Evolutionary conservation across 108 stramenopile species (phyloP), one percentile per base, ranked within the genome.

Genomic region (Chaetoceros tenuissimus): DNA sequence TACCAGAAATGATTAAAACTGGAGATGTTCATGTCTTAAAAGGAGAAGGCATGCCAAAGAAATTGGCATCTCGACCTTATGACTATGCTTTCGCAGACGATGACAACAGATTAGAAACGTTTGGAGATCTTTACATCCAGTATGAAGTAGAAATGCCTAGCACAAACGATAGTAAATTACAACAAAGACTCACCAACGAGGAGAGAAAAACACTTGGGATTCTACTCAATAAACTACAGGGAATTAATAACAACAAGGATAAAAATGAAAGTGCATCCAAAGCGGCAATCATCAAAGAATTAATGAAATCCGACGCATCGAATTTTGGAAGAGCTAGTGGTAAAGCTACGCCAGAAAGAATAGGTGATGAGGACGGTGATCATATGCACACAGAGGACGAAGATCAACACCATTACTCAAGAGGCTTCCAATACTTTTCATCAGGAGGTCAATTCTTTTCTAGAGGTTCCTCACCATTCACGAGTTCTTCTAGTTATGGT

Each of bases 11-110:
- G 28, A 81, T 89, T 26, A 73, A 72, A 61, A 71, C 73, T 13
- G 87, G 87, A 24, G 87, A 92, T 69, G 85, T 87, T 17, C 84
- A 87, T 51, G 86, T 87, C 16, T 57, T 92, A n/a, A 72, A 71
- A 48, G 89, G 89, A 56, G 45, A 78, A 50, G 89, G 89, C 18
- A 87, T 92, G 86, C 89, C 89, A 16, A 84, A 72, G 63, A 27
- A 34, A 53, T 21, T 55, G 47, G 28, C 28, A 19, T 24, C 5
- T 40, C 34, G 34, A 10, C 8, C 8, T 40, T 5, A 40, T 40
- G 34, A 10, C 5, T 40, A 5, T 40, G 34, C 34, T 10, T 40
- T 5, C 8, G 5, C 13, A 13, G 34, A 40, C 34, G 18, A 3
- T 22, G 57, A 45, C 25, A 2, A 3, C 1, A 44, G 21, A 3